A percentile compares a stretch with the other conserved stretches of the same genome.
Conservation (phyloP, 1,284 basidiomycete species). For the Papiliotrema terrestris region DNA sequence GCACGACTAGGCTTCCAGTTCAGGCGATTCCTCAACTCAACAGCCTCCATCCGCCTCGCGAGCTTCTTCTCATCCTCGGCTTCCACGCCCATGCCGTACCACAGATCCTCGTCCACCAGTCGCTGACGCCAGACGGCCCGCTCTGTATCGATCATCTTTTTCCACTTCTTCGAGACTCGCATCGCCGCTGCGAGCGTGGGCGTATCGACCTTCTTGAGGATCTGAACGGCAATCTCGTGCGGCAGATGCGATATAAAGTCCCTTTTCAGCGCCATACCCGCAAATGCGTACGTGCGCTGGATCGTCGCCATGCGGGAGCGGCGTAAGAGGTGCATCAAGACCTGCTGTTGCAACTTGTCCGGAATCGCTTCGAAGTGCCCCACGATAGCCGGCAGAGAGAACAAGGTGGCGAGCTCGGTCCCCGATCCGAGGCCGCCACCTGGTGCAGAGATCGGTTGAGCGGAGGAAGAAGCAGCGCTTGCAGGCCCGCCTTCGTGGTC, state of each 20-base stretch:
- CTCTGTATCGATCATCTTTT: slow-evolving; percentile 41
- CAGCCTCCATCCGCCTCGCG: slow-evolving; percentile 29
- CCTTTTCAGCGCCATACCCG: slow-evolving; percentile 40
- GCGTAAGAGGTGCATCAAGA: slow-evolving; percentile 47
- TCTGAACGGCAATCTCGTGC: slow-evolving; percentile 45
- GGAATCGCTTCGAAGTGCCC: slow-evolving; percentile 44
- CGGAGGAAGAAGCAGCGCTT: not conserved
- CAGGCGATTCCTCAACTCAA: slow-evolving; percentile 21
- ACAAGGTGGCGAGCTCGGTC: slow-evolving; percentile 40
- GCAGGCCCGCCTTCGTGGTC: slow-evolving; percentile 25
- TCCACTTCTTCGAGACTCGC: slow-evolving; percentile 42
- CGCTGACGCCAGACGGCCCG: slow-evolving; percentile 41
- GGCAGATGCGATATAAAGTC: slow-evolving; percentile 46
- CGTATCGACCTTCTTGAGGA: slow-evolving; percentile 39
- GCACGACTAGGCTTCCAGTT: slow-evolving; percentile 9
- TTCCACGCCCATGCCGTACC: slow-evolving; percentile 43
- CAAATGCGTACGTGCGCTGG: slow-evolving; percentile 41
- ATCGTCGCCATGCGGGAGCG: slow-evolving; percentile 46
- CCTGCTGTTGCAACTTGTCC: slow-evolving; percentile 47
- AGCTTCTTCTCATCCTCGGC: slow-evolving; percentile 43
- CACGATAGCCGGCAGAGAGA: slow-evolving; percentile 42
- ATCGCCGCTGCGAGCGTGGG: slow-evolving; percentile 31
- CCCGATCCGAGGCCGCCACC: slow-evolving; percentile 40
- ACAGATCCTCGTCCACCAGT: slow-evolving; percentile 38
- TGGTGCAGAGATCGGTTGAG: slow-evolving; percentile 12